Evolutionary conservation across 2,329 filamentous ascomycete genomes (phyloP).

Genomic region (Calonectria pauciramosa): DNA sequence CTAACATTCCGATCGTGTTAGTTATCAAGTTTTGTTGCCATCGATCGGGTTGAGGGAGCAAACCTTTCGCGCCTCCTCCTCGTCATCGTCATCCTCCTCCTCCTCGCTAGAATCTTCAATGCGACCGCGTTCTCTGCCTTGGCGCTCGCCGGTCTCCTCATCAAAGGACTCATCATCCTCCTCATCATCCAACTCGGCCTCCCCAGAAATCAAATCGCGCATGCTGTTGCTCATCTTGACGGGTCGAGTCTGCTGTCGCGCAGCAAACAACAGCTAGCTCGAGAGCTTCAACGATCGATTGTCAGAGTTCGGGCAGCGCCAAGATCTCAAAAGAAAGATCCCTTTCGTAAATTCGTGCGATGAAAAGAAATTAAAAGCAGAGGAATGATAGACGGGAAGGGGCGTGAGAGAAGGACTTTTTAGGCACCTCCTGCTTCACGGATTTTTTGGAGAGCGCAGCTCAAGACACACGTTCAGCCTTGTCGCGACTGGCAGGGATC

Average conservation of each 20-base stretch:
- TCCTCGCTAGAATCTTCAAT: slow-evolving; percentile 92
- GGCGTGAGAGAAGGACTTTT: slow-evolving; percentile 29
- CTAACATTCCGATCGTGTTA: slow-evolving; percentile 59
- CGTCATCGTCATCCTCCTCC: slow-evolving; percentile 92
- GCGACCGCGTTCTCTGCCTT: slow-evolving; percentile 51
- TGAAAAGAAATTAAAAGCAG: slow-evolving; percentile 5
- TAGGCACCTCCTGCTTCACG: slow-evolving; percentile 34
- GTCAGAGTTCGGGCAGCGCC: slow-evolving; percentile 4
- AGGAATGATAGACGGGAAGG: slow-evolving; percentile 25
- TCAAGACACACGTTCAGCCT: slow-evolving; percentile 47
- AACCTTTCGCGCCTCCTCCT: slow-evolving; percentile 85
- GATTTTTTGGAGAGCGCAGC: slow-evolving; percentile 44
- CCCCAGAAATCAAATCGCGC: slow-evolving; percentile 84
- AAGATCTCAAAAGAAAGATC: slow-evolving; percentile 7
- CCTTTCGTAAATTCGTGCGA: background rate
- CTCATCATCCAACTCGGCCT: slow-evolving; percentile 88
- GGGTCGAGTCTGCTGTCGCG: slow-evolving; percentile 41
- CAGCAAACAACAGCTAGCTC: slow-evolving; percentile 43
- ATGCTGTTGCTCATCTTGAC: slow-evolving; percentile 73
- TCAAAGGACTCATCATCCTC: slow-evolving; percentile 88
- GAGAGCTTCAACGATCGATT: slow-evolving; percentile 30
- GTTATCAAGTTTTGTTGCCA: background rate
- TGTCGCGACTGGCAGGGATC: slow-evolving; percentile 43
- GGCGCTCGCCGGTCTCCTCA: slow-evolving; percentile 77
- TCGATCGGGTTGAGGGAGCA: slow-evolving; percentile 39